A percentile compares a stretch with the other conserved stretches of the same genome.
phyloP scores from a whole-genome alignment of 352 stramenopile species.

The Pythium coloratum region DNA sequence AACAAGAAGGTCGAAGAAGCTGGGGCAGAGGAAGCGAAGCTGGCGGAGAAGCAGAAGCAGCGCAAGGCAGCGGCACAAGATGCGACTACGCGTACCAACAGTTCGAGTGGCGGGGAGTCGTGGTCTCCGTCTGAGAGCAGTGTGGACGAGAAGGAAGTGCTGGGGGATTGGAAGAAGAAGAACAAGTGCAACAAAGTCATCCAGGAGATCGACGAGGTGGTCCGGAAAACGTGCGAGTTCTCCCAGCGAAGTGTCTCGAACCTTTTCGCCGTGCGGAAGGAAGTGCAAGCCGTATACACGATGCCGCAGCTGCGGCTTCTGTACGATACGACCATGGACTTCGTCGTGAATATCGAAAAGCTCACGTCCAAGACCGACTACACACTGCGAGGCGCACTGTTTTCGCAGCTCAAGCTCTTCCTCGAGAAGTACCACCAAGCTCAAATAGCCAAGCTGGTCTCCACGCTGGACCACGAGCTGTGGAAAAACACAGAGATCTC shows the following conservation, averaged over 20 bases:
- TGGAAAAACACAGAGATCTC: slow-evolving; percentile 95
- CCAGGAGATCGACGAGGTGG: slow-evolving; percentile 81
- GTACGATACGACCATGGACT: slow-evolving; percentile 94
- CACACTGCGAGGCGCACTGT: slow-evolving; percentile 90
- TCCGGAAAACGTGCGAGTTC: slow-evolving; percentile 86
- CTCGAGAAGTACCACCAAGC: slow-evolving; percentile 93
- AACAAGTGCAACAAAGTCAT: slow-evolving; percentile 71
- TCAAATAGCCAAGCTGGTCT: slow-evolving; percentile 92
- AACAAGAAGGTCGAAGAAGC: slow-evolving; percentile 65
- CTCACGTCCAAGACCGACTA: slow-evolving; percentile 91
- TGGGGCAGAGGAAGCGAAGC: slow-evolving; percentile 41
- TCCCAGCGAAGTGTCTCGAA: slow-evolving; percentile 86
- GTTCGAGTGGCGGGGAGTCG: slow-evolving; percentile 1
- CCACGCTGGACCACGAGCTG: slow-evolving; percentile 93
- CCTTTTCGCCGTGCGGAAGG: slow-evolving; percentile 84
- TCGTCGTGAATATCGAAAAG: slow-evolving; percentile 92
- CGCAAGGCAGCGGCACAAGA: neutral
- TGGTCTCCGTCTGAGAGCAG: slow-evolving; percentile 49
- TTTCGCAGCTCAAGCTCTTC: slow-evolving; percentile 94
- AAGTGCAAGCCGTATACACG: slow-evolving; percentile 84
- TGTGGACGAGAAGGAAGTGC: slow-evolving; percentile 46
- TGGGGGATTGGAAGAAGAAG: slow-evolving; percentile 80
- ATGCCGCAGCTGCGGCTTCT: slow-evolving; percentile 93
- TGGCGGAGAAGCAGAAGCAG: slow-evolving; percentile 12
- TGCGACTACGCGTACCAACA: neutral